Conservation (phyloP, 2,329 filamentous ascomycete genomes). For the Zymoseptoria pseudotritici region DNA sequence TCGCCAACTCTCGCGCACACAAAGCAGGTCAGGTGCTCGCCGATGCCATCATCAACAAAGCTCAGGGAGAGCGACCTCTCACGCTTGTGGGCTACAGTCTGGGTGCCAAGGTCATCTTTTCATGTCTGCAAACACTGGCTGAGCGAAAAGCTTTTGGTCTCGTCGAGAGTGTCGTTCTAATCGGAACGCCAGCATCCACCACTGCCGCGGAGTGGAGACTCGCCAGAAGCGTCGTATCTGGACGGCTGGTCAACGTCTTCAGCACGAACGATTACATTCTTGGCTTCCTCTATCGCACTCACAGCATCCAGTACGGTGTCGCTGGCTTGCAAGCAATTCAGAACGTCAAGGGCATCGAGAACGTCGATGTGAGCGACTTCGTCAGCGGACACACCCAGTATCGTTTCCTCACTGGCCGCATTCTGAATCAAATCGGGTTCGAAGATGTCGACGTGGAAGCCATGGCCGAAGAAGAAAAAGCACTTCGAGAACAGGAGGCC, state of each 20-base stretch:
- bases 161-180: slow-evolving; percentile 73
- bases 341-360: slow-evolving; percentile 58
- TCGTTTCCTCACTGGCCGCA: slow-evolving; percentile 43
- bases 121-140: slow-evolving; percentile 69
- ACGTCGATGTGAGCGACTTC: slow-evolving; percentile 46
- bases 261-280: slow-evolving; percentile 82
- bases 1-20: slow-evolving; percentile 31
- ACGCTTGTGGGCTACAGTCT: slow-evolving; percentile 35
- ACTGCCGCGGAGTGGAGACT: slow-evolving; percentile 65
- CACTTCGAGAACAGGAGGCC: slow-evolving; percentile 32
- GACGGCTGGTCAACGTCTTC: slow-evolving; percentile 79
- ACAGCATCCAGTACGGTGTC: slow-evolving; percentile 72
- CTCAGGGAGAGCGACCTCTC: slow-evolving; percentile 35
- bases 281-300: slow-evolving; percentile 78
- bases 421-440: slow-evolving; percentile 47
- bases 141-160: slow-evolving; percentile 74
- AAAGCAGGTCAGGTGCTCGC: slow-evolving; percentile 36
- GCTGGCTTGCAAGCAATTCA: slow-evolving; percentile 72
- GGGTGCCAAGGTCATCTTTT: slow-evolving; percentile 59
- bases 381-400: slow-evolving; percentile 47
- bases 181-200: slow-evolving; percentile 73
- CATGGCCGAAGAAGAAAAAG: slow-evolving; percentile 41
- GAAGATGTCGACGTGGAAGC: slow-evolving; percentile 43
- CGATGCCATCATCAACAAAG: slow-evolving; percentile 36
- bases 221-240: slow-evolving; percentile 70